Evolutionary conservation across 106 monocot genomes (phyloP).

Genomic region (Chionographis japonica): DNA sequence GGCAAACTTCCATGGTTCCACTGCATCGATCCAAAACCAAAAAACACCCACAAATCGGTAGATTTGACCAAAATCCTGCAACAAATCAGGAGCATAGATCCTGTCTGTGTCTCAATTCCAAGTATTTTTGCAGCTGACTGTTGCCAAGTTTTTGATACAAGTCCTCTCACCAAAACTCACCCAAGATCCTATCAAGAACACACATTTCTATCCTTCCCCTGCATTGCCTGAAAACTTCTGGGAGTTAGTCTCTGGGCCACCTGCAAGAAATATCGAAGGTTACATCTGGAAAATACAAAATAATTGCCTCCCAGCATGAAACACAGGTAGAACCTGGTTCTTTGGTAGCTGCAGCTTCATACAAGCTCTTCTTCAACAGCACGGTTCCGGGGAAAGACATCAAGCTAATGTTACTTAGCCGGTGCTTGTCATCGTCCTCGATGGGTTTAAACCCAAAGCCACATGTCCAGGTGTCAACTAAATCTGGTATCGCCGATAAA

Average conservation of each 20-base stretch:
- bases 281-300: background rate
- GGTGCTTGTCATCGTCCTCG: slow-evolving; percentile 41
- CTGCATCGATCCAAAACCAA: no score
- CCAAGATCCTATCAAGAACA: no score
- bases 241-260: background rate
- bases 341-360: slow-evolving; percentile 5
- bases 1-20: no score
- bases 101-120: no score
- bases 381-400: slow-evolving; percentile 59
- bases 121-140: no score
- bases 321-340: slow-evolving; percentile 15
- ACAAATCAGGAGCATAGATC: no score
- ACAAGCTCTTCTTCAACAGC: slow-evolving; percentile 56
- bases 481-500: slow-evolving; percentile 62
- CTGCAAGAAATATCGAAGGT: background rate
- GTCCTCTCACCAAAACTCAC: no score
- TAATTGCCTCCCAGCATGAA: background rate
- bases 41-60: no score
- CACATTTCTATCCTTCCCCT: no score
- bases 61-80: no score
- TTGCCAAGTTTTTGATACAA: no score
- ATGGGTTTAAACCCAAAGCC: slow-evolving; percentile 63
- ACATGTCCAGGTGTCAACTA: slow-evolving; percentile 66
- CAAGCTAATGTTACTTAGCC: slow-evolving; percentile 38
- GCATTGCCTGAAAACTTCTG: no score